A percentile compares a stretch with the other conserved stretches of the same genome.
These are phyloP conservation scores for Neonectria magnoliae DNA, from an alignment of 2,329 filamentous ascomycete genomes.

Conservation along the genomic window DNA sequence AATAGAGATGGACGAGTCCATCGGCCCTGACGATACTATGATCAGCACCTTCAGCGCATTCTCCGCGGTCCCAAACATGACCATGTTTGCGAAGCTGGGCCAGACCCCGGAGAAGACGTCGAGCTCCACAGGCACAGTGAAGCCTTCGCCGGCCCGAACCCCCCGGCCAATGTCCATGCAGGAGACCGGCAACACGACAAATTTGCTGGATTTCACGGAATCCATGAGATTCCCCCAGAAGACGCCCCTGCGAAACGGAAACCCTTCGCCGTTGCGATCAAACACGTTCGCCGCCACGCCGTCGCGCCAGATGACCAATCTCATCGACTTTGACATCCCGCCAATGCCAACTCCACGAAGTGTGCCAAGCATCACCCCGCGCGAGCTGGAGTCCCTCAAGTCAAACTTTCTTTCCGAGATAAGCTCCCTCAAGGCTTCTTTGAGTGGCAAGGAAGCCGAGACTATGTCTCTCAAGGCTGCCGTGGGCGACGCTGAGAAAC, in stretches of 20 bases:
- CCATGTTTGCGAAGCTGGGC: constrained; percentile 79
- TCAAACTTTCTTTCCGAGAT: constrained; percentile 92
- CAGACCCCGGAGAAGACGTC: constrained; percentile 69
- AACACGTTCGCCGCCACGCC: constrained; percentile 55
- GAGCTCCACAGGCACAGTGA: constrained; percentile 50
- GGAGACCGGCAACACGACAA: constrained; percentile 73
- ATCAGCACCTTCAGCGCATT: constrained; percentile 89
- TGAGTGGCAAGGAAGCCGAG: constrained; percentile 94
- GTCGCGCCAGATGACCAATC: constrained; percentile 68
- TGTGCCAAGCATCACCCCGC: constrained; percentile 87
- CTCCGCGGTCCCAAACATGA: constrained; percentile 89
- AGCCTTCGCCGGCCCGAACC: constrained; percentile 49
- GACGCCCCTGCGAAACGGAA: constrained; percentile 57
- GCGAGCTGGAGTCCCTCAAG: constrained; percentile 92
- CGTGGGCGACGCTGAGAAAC: constrained; percentile 88
- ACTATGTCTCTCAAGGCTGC: constrained; percentile 87
- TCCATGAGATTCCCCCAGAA: constrained; percentile 64
- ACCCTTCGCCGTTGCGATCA: constrained; percentile 46
- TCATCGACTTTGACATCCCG: constrained; percentile 85
- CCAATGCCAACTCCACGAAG: constrained; percentile 92
- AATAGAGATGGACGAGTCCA: constrained; percentile 48
- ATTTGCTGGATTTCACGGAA: constrained; percentile 89
- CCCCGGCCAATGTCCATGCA: constrained; percentile 46
- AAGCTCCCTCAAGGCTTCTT: constrained; percentile 88
- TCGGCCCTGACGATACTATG: constrained; percentile 74